These are phyloP conservation scores for Penicillium hesseltinei DNA, from an alignment of 2,329 filamentous ascomycete species.

Conservation along the genomic window DNA sequence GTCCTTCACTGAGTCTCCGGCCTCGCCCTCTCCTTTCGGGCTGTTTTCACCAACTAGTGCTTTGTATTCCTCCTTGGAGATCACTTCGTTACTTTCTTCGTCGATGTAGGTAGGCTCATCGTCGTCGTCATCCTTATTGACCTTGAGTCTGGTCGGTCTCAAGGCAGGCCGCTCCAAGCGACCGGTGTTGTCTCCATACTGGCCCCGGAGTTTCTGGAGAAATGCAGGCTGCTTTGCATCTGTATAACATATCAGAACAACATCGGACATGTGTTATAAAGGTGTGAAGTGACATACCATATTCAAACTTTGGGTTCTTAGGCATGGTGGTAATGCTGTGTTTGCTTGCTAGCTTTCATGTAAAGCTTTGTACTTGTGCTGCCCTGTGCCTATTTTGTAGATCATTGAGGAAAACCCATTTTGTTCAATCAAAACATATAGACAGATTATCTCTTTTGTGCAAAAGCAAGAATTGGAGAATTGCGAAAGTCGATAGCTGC, in stretches of 20 bases:
- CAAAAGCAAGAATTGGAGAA: neutral
- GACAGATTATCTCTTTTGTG: neutral
- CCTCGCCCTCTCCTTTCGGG: constrained; percentile 12
- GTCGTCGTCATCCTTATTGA: constrained; percentile 37
- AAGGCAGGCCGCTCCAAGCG: constrained; percentile 39
- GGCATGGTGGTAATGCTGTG: constrained; percentile 30
- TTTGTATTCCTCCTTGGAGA: constrained; percentile 46
- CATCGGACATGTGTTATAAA: neutral
- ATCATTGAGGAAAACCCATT: constrained; percentile 10
- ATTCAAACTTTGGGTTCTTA: constrained; percentile 45
- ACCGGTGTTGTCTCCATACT: constrained; percentile 37
- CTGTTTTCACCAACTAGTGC: constrained; percentile 31
- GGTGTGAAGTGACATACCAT: constrained; percentile 32
- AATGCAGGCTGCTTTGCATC: constrained; percentile 46
- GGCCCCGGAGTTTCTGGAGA: constrained; percentile 40
- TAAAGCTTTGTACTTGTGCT: constrained; percentile 16
- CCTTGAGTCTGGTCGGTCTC: constrained; percentile 37
- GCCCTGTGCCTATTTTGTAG: neutral
- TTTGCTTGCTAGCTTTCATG: constrained; percentile 7
- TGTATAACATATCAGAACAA: constrained; percentile 15
- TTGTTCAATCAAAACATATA: neutral
- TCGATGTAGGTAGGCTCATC: constrained; percentile 47
- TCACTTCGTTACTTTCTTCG: constrained; percentile 44
- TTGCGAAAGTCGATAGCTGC: neutral
- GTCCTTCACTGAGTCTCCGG: constrained; percentile 13